These are phyloP conservation scores for Gentiana straminea DNA, from an alignment of 257 asterid species.

Conservation along the genomic window DNA sequence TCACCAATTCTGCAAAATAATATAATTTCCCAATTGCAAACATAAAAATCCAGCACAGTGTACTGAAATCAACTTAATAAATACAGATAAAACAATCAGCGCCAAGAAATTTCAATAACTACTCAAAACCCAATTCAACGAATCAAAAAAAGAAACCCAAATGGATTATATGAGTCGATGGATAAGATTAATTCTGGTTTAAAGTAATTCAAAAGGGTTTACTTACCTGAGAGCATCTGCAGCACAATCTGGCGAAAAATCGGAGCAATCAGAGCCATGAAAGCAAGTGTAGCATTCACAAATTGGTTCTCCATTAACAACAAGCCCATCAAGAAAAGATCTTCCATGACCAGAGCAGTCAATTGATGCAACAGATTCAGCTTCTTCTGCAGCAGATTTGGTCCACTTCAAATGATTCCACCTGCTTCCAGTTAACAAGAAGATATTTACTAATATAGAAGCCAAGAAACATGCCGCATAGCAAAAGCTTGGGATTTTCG, in stretches of 20 bases:
- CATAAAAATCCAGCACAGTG: too few species aligned
- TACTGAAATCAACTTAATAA: too few species aligned
- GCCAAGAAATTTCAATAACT: too few species aligned
- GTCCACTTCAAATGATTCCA: conserved; percentile 41
- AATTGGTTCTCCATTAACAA: conserved; percentile 23
- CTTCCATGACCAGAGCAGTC: conserved; percentile 60
- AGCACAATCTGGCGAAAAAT: conserved; percentile 26
- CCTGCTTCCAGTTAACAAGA: conserved; percentile 6
- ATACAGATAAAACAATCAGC: too few species aligned
- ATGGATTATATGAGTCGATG: too few species aligned
- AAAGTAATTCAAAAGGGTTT: neutral
- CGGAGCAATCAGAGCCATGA: conserved; percentile 44
- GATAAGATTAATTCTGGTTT: too few species aligned
- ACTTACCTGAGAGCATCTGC: conserved; percentile 42
- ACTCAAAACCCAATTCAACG: too few species aligned
- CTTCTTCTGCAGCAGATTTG: conserved; percentile 45
- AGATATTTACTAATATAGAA: conserved; percentile 29
- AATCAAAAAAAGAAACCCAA: neutral
- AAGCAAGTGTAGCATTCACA: conserved; percentile 70
- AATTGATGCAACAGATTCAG: conserved; percentile 41
- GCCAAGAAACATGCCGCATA: conserved; percentile 18
- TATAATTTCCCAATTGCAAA: too few species aligned
- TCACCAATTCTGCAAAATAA: too few species aligned
- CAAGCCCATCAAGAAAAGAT: conserved; percentile 41
- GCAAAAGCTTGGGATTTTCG: neutral